Evolutionary conservation across 768 basidiomycete species (phyloP).

Genomic region (Boletellus emodensis): DNA sequence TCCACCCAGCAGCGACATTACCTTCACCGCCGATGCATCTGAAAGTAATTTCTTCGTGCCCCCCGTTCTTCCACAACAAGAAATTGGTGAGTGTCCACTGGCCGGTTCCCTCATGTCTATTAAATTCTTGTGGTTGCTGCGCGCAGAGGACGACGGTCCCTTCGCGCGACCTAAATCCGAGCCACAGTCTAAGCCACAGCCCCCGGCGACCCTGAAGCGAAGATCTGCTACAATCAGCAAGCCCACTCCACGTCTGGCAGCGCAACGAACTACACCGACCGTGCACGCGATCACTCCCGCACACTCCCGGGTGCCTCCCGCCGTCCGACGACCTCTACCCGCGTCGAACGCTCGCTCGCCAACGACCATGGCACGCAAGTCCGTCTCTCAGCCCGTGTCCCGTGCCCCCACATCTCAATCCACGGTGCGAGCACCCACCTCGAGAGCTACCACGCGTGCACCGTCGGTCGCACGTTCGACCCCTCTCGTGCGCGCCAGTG

Average conservation of each 20-base stretch:
- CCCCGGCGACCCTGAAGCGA: not conserved
- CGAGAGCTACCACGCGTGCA: constrained; percentile 19
- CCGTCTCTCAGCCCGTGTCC: constrained; percentile 20
- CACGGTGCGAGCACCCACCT: constrained; percentile 10
- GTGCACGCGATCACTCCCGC: not conserved
- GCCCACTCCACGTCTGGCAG: constrained; percentile 4
- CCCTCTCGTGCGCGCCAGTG: constrained; percentile 11
- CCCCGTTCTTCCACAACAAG: constrained; percentile 14
- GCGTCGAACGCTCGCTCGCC: constrained; percentile 9
- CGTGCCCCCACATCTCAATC: constrained; percentile 25
- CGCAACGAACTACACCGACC: constrained; percentile 4
- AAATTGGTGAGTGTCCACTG: constrained; percentile 21
- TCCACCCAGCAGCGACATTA: constrained; percentile 11
- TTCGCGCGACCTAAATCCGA: constrained; percentile 18
- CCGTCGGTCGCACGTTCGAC: constrained; percentile 15
- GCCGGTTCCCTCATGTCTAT: not conserved
- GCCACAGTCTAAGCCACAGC: constrained; percentile 8
- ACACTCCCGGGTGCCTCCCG: constrained; percentile 10
- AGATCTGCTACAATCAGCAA: not conserved
- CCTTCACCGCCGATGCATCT: constrained; percentile 18
- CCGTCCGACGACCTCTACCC: constrained; percentile 7
- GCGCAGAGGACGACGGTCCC: constrained; percentile 28
- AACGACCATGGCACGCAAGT: not conserved
- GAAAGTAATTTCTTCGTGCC: constrained; percentile 22
- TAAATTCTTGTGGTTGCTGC: not conserved